phyloP scores from a whole-genome alignment of 2,329 filamentous ascomycete genomes.

The Shiraia sp. region DNA sequence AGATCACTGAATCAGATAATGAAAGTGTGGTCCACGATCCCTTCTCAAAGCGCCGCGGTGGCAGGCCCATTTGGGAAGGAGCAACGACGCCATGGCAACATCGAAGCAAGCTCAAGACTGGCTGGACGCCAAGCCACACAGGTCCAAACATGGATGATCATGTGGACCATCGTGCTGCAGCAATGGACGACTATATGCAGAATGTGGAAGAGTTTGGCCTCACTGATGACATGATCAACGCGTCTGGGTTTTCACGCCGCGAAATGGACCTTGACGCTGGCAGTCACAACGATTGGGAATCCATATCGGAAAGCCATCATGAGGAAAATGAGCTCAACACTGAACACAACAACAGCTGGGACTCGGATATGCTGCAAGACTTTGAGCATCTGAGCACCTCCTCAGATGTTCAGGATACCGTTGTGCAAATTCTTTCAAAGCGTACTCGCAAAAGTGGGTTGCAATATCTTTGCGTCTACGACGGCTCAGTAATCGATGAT shows the following conservation, averaged over 20 bases:
- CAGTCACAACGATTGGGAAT: conserved; percentile 39
- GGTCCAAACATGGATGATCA: conserved; percentile 29
- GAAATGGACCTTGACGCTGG: conserved; percentile 39
- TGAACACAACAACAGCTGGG: conserved; percentile 44
- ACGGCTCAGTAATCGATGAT: conserved; percentile 50
- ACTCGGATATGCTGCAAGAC: conserved; percentile 50
- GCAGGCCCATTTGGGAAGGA: conserved; percentile 35
- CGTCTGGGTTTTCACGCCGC: conserved; percentile 34
- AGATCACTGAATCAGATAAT: conserved; percentile 23
- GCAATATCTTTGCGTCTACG: conserved; percentile 58
- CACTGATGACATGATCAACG: conserved; percentile 30
- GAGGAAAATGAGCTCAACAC: conserved; percentile 1
- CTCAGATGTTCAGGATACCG: conserved; percentile 48
- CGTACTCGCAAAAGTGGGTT: conserved; percentile 50
- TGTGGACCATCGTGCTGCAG: conserved; percentile 29
- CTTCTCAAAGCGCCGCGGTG: conserved; percentile 31
- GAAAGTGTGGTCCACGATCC: conserved; percentile 24
- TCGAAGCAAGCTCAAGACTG: conserved; percentile 41
- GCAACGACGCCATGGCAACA: conserved; percentile 36
- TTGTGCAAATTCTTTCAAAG: conserved; percentile 51
- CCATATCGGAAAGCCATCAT: conserved; percentile 15
- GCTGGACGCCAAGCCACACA: conserved; percentile 34
- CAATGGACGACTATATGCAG: conserved; percentile 71
- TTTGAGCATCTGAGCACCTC: conserved; percentile 57
- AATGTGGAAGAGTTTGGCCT: conserved; percentile 60